Conservation (phyloP, 1,139 yeast species). For the Taphrina flavorubra region DNA sequence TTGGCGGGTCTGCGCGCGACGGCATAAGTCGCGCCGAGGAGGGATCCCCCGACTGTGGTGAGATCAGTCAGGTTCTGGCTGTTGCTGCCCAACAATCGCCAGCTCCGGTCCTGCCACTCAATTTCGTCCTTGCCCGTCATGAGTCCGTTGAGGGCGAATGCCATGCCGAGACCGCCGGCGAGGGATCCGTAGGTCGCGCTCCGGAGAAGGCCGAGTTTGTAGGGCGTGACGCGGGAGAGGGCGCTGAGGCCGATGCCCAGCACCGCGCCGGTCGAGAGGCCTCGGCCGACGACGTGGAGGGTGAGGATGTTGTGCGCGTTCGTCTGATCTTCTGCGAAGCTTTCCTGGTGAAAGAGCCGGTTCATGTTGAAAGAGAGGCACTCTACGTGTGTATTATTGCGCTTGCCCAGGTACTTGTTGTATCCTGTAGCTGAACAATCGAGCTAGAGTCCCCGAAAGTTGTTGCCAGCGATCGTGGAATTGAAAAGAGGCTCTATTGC, state of each 20-base stretch:
- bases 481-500: no score
- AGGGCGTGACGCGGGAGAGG: constrained; percentile 18
- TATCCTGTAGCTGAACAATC: neutral
- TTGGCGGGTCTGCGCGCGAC: neutral
- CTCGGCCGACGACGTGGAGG: constrained; percentile 4
- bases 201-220: neutral
- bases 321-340: constrained; percentile 7
- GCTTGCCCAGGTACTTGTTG: no score
- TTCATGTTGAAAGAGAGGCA: neutral
- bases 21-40: neutral
- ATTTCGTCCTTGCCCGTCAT: constrained; percentile 15
- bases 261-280: constrained; percentile 11
- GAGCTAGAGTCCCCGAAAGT: no score
- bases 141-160: neutral
- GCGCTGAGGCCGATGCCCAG: neutral
- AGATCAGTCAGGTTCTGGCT: constrained; percentile 1
- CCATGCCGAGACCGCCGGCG: constrained; percentile 7
- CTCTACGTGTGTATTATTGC: neutral
- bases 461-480: no score
- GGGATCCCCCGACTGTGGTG: neutral
- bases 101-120: constrained; percentile 15
- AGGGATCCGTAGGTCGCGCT: neutral
- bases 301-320: constrained; percentile 17
- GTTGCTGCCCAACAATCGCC: constrained; percentile 1
- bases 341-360: neutral